A percentile compares a stretch with the other conserved stretches of the same genome.
These are phyloP conservation scores for Fagopyrum homotropicum DNA, from an alignment of 148 eudicot genomes.

Conservation along the genomic window DNA sequence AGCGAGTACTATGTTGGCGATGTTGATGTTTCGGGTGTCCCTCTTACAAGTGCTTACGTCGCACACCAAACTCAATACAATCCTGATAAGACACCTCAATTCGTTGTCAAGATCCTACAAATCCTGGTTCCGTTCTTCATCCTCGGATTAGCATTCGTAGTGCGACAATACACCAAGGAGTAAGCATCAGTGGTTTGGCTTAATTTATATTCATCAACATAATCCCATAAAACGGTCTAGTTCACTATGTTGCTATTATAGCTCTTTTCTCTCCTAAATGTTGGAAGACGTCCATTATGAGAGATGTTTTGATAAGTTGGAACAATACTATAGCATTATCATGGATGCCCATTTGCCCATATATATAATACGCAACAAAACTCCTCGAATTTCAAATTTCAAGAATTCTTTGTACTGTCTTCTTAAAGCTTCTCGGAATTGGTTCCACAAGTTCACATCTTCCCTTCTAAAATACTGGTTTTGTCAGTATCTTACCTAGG, in stretches of 20 bases:
- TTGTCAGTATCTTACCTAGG: no score
- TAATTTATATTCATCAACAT: not conserved
- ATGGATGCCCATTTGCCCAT: no score
- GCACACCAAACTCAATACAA: constrained; percentile 50
- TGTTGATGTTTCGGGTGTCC: constrained; percentile 27
- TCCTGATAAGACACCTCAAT: constrained; percentile 47
- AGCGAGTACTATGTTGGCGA: constrained; percentile 59
- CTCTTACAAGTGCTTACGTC: constrained; percentile 31
- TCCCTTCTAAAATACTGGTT: no score
- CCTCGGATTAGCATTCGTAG: constrained; percentile 63
- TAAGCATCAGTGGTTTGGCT: constrained; percentile 20
- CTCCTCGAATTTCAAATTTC: no score
- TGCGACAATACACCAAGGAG: constrained; percentile 66
- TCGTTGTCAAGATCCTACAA: constrained; percentile 66
- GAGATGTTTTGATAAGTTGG: no score
- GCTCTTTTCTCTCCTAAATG: not conserved
- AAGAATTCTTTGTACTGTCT: no score
- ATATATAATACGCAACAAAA: no score
- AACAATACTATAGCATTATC: no score
- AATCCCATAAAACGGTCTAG: not conserved
- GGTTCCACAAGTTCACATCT: no score
- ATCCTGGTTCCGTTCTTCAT: constrained; percentile 63
- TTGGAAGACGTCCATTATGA: no score
- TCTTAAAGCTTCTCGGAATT: no score
- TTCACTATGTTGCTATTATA: not conserved